These are phyloP conservation scores for Suillus decipiens DNA, from an alignment of 768 basidiomycete genomes.

Conservation along the genomic window DNA sequence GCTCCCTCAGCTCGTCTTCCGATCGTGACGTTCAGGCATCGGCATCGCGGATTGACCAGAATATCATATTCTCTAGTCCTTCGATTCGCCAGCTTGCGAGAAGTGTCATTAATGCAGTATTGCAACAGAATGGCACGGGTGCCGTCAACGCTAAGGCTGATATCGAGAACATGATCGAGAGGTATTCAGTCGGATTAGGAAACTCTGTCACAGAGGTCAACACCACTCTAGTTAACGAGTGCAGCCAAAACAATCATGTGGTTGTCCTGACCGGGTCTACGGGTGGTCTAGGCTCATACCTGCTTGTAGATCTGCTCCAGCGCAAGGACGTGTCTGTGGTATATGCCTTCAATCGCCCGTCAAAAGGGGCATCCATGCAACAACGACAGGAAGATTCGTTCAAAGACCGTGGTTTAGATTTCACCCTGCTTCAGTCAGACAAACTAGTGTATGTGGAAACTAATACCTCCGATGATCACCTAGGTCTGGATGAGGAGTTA, in stretches of 20 bases:
- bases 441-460: conserved; percentile 40
- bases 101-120: conserved; percentile 17
- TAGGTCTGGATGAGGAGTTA: conserved; percentile 30
- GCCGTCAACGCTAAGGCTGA: conserved; percentile 15
- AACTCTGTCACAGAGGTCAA: conserved; percentile 15
- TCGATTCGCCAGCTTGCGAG: conserved; percentile 39
- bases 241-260: conserved; percentile 15
- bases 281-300: conserved; percentile 40
- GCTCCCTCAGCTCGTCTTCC: conserved; percentile 31
- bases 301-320: conserved; percentile 32
- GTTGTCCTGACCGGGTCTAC: conserved; percentile 44
- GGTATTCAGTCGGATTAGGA: conserved; percentile 33
- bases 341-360: conserved; percentile 37
- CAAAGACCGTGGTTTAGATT: conserved; percentile 33
- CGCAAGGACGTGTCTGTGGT: conserved; percentile 26
- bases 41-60: conserved; percentile 26
- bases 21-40: conserved; percentile 30
- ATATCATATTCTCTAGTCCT: conserved; percentile 41
- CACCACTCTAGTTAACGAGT: conserved; percentile 1
- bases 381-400: conserved; percentile 33
- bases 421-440: conserved; percentile 24
- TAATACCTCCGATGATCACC: conserved; percentile 26
- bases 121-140: not conserved
- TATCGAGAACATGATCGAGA: conserved; percentile 43
- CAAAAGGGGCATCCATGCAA: conserved; percentile 17